Evolutionary conservation across 345 rosid species (phyloP).

Genomic region (Anacardium occidentale): DNA sequence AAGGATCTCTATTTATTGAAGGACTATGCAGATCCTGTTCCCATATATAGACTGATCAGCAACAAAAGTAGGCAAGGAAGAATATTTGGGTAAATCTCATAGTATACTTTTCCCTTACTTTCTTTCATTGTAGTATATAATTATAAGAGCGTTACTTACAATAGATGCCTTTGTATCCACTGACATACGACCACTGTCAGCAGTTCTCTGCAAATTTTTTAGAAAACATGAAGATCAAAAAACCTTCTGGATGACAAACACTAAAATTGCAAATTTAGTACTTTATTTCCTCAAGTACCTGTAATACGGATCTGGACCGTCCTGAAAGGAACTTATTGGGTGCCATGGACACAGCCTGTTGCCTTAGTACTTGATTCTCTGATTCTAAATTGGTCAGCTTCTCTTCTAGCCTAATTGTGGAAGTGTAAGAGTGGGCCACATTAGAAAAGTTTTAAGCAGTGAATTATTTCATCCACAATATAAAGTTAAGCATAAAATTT

Average conservation of each 20-base stretch:
- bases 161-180: constrained; percentile 50
- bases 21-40: constrained; percentile 72
- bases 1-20: constrained; percentile 63
- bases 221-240: constrained; percentile 20
- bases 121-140: neutral
- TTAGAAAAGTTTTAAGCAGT: constrained; percentile 4
- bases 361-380: constrained; percentile 86
- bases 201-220: constrained; percentile 53
- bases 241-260: constrained; percentile 2
- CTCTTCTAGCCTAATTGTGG: constrained; percentile 72
- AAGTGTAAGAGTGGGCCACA: constrained; percentile 14
- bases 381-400: constrained; percentile 78
- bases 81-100: neutral
- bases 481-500: neutral
- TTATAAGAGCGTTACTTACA: constrained; percentile 35
- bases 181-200: constrained; percentile 67
- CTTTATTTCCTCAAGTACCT: constrained; percentile 41
- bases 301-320: constrained; percentile 84
- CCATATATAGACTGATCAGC: constrained; percentile 17
- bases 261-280: neutral
- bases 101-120: neutral
- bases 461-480: constrained; percentile 3
- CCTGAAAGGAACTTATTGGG: constrained; percentile 93
- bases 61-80: constrained; percentile 11
- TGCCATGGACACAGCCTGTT: constrained; percentile 92